A percentile compares a stretch with the other conserved stretches of the same genome.
These are phyloP conservation scores for Sphagnurus paluster DNA, from an alignment of 1,284 basidiomycete genomes.

Conservation along the genomic window DNA sequence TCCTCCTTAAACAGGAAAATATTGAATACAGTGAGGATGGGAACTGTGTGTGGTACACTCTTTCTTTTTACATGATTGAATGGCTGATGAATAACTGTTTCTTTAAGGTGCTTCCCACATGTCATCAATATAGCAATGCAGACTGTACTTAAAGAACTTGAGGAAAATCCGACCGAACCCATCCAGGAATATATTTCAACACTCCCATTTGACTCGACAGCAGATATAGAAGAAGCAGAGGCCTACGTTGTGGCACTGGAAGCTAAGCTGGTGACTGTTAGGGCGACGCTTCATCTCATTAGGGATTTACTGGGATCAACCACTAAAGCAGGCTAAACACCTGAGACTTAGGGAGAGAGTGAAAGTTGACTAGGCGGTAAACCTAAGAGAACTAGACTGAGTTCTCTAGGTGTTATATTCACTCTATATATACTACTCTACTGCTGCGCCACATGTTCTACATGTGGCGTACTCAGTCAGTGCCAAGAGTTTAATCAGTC, in stretches of 20 bases:
- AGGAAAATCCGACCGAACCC: background rate
- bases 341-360: no score
- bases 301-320: no score
- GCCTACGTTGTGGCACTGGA: background rate
- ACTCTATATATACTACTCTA: no score
- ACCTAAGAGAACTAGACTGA: no score
- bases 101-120: constrained; percentile 29
- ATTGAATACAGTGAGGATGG: constrained; percentile 25
- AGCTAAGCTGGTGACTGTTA: constrained; percentile 18
- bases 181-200: background rate
- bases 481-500: no score
- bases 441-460: no score
- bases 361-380: no score
- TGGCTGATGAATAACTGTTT: background rate
- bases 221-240: background rate
- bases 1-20: background rate
- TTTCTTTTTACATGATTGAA: no score
- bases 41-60: constrained; percentile 26
- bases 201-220: background rate
- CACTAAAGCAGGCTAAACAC: no score
- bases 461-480: no score
- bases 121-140: constrained; percentile 24
- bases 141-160: constrained; percentile 14
- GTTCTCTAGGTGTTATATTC: no score
- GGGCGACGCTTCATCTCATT: no score